These are phyloP conservation scores for Elaeagnus macrophylla DNA, from an alignment of 306 rosid genomes.

Conservation along the genomic window DNA sequence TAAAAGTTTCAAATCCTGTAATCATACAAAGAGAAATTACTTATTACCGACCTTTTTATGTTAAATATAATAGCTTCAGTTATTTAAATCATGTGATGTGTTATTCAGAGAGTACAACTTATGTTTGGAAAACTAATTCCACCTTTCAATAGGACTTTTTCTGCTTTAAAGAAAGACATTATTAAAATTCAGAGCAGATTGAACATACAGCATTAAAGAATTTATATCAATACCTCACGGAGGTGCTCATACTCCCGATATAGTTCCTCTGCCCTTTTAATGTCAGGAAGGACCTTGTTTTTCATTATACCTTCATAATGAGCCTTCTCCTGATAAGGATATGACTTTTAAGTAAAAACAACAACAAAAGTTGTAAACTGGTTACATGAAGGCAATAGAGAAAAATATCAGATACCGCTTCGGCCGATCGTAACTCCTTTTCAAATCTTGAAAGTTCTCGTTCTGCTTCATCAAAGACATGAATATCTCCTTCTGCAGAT, in stretches of 20 bases:
- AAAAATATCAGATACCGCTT: conserved; percentile 27
- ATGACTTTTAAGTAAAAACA: conserved; percentile 1
- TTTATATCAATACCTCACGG: conserved; percentile 42
- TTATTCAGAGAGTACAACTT: no score
- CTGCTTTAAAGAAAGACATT: neutral
- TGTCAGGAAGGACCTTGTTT: conserved; percentile 41
- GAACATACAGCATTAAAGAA: neutral
- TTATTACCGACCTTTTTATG: no score
- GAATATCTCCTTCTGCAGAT: conserved; percentile 53
- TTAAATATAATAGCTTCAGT: no score
- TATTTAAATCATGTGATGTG: no score
- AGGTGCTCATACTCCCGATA: conserved; percentile 34
- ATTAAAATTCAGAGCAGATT: neutral
- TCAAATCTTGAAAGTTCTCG: conserved; percentile 50
- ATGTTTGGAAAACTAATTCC: no score
- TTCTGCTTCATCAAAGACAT: conserved; percentile 60
- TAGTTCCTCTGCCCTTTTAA: conserved; percentile 48
- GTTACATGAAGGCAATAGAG: neutral
- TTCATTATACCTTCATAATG: conserved; percentile 67
- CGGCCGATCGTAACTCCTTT: conserved; percentile 34
- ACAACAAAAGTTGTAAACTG: neutral
- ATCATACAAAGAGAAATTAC: no score
- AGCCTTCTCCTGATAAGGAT: conserved; percentile 42
- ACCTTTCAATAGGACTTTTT: no score
- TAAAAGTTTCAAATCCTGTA: no score